Evolutionary conservation across 2,329 filamentous ascomycete genomes (phyloP), one percentile per base, ranked within the genome.

Genomic region (Fonsecaea erecta): DNA sequence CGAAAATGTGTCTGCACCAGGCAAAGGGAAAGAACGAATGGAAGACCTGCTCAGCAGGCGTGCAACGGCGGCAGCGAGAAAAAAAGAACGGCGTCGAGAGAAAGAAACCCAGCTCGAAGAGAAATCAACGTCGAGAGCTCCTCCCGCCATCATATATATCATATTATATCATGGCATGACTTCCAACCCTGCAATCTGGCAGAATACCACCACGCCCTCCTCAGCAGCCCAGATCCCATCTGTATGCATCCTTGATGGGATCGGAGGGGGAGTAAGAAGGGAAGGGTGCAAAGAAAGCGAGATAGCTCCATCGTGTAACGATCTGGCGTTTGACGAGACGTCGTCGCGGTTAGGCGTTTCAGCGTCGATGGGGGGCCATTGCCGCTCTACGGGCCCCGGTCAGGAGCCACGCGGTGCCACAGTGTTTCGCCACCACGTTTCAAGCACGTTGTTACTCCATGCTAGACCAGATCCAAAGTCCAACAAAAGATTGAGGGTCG

Each of bases 21-120:
- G 55, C 61, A 60, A 40, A n/a, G 5, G 37, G 6, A 40, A 37
- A 4, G 35, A 66, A 60, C 43, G 60, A 63, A 66, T 28, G 60
- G 30, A 58, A 60, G 30, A n/a, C 64, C 64, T 30, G 64, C 30
- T 63, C 64, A 66, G 60, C 64, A 66, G 64, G 64, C 60, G 28
- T 62, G 43, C 46, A 35, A 21, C 30, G n/a, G n/a, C n/a, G n/a
- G n/a, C n/a, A n/a, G n/a, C n/a, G n/a, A n/a, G n/a, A n/a, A n/a
- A n/a, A 43, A 65, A 57, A 54, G 63, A 62, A 62, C 46, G 63
- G 53, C 26, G 43, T 30, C 43, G 28, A 53, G 46, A n/a, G 28
- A 30, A 8, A 52, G 34, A 59, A n/a, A 34, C 40, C 24, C 30
- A 30, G 48, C 40, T 55, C 28, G 35, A 52, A 51, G 18, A 48